Evolutionary conservation across 2,329 filamentous ascomycete genomes (phyloP), one percentile per base, ranked within the genome.

Genomic region (Cladosporium sp.): DNA sequence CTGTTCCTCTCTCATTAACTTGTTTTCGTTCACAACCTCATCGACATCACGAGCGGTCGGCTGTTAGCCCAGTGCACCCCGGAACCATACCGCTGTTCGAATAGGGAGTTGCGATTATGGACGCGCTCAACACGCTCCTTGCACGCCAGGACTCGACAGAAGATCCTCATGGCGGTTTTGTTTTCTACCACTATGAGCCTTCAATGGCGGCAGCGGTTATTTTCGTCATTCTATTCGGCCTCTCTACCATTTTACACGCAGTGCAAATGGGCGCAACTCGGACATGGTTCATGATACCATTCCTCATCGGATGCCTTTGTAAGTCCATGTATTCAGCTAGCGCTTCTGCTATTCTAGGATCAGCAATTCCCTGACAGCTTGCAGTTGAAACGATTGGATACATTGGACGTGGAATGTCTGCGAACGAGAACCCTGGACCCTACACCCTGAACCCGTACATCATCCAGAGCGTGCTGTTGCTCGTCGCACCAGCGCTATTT

Each of bases 371-470:
- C 31, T 14, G 42, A 48, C 34, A 2, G 10, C 34, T 35, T n/a
- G 43, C 34, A 79, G 76, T 80, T 61, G 76, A 81, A 59, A 63
- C 68, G 0, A 66, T 81, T 16, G 79, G 79, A 13, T 81, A 81
- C 58, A 61, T 77, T 37, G 76, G 73, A 10, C 75, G 80, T 49
- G 65, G 73, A 4, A 58, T 77, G 18, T 74, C 74, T 0, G 65
- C 69, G 49, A 57, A 0, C 63, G 77, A 44, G 66, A 38, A 69
- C n/a, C 71, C 74, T 34, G 61, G 74, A 49, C 31, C 46, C 19
- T 72, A 70, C 52, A 72, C 72, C 1, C 66, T 74, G 49, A 60
- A 60, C 0, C 63, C 69, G 0, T 77, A 70, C 61, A 69, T 74
- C 46, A 63, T 77, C 53, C 70, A 75, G 55, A 67, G 64, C 14